Evolutionary conservation across 2,329 filamentous ascomycete species (phyloP), one percentile per base, ranked within the genome.

Genomic region (Pseudocercospora macadamiae): DNA sequence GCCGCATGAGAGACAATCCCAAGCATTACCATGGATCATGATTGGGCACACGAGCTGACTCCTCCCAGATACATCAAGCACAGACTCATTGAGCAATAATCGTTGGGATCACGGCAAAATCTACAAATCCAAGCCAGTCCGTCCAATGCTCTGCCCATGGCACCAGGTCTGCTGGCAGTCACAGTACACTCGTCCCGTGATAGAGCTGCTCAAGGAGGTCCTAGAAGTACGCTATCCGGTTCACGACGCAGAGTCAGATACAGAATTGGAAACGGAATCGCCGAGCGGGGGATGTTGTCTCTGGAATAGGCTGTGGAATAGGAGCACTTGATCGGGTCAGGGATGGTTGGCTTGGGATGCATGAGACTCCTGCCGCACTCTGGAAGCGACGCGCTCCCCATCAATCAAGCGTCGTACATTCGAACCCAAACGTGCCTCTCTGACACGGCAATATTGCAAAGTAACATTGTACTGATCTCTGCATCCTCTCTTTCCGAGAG

Each of bases 121-220:
- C 26, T 66, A 62, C 44, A 67, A 67, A 37, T 42, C 57, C 4
- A 60, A 36, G 19, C 39, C 62, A 9, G 65, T 60, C 10, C 55
- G 28, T 21, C 26, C 55, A 18, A n/a, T 54, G 19, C 53, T 66
- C 26, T 59, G 54, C 55, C 55, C 59, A 37, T 42, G 28, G 42
- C 55, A 69, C 49, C 44, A 65, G 21, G 10, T 67, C 23, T 59
- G 54, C 45, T 66, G 62, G 39, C 58, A 51, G 12, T 66, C 67
- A 14, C 48, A 55, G 18, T 64, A 68, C 52, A 68, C 67, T 10
- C 57, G 66, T 21, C 63, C 68, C 18, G 61, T 56, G 14, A 45
- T 26, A 26, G 65, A 68, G 14, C 36, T 69, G 28, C 25, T 67
- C 54, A 47, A 49, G 19, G 66, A 70, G 44, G 48, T 68, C 9